Evolutionary conservation across 345 rosid genomes (phyloP), one percentile per base, ranked within the genome.

Genomic region (Gossypium stocksii): DNA sequence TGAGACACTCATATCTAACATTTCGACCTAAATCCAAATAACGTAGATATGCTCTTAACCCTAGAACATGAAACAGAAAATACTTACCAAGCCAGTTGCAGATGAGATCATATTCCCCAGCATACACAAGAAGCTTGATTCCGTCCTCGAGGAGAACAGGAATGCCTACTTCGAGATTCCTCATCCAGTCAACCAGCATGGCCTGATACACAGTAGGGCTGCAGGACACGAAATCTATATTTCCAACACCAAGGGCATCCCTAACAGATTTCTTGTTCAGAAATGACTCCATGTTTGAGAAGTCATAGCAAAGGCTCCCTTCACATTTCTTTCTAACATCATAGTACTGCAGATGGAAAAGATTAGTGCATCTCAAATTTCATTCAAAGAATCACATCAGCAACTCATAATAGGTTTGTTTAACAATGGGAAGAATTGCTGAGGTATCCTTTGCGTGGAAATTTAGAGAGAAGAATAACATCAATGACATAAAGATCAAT

Each of bases 41-140:
- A 10, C 16, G 12, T 57, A 3, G 29, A 57, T 23, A 57, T 57
- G 38, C 17, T 59, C 65, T 58, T 60, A 46, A 29, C 51, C 38
- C 44, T 23, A 41, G 38, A 23, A 23, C 41, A 77, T 29, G 58
- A 13, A 59, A 66, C 53, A 66, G n/a, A 66, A 66, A 66, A 57
- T 76, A 80, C 87, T 79, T 79, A 95, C 99, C 99, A 34, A 96
- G 91, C 98, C 99, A 96, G 80, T 96, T 96, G 93, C 99, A 96
- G 81, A 96, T 93, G 82, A 96, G 97, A 86, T 96, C 97, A 72
- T 96, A 96, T 75, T 96, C 99, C 76, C 99, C 98, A 0, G 99
- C 98, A 80, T 96, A 96, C 23, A 96, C 87, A 19, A 96, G 99
- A 81, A 96, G 77, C 76, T 89, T 82, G 80, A 96, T 81, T 76